A percentile compares a stretch with the other conserved stretches of the same genome.
Conservation (phyloP, 805 yeast genomes). For the Zygotorulaspora danielsina region DNA sequence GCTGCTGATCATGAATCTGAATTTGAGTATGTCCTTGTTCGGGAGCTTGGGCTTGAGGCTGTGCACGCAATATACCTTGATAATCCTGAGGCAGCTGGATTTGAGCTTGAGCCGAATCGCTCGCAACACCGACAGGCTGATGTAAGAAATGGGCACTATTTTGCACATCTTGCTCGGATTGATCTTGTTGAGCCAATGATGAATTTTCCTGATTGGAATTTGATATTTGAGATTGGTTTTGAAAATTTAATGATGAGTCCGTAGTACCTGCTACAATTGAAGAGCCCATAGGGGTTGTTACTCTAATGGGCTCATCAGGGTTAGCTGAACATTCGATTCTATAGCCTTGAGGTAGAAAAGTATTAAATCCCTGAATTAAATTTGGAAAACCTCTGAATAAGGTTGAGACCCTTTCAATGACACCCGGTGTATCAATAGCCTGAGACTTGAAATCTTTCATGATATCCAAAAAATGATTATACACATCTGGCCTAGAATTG, state of each 20-base stretch:
- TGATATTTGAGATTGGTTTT: constrained; percentile 4
- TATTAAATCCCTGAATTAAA: constrained; percentile 94
- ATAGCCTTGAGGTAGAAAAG: constrained; percentile 96
- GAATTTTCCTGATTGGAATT: constrained; percentile 2
- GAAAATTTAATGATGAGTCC: constrained; percentile 28
- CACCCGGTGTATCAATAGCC: constrained; percentile 96
- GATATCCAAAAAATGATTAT: constrained; percentile 91
- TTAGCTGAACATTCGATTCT: constrained; percentile 85
- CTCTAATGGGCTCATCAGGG: constrained; percentile 87
- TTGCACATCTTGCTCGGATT: background rate
- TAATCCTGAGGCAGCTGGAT: constrained; percentile 19
- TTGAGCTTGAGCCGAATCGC: background rate
- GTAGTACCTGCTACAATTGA: constrained; percentile 41
- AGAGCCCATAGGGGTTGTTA: constrained; percentile 93
- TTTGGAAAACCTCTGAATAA: constrained; percentile 90
- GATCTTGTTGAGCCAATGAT: background rate
- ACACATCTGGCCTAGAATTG: constrained; percentile 88
- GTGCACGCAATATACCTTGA: constrained; percentile 11
- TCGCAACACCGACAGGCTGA: background rate
- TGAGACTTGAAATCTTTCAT: constrained; percentile 99
- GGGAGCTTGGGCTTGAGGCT: constrained; percentile 12
- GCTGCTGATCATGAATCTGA: constrained; percentile 5
- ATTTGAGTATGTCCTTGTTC: constrained; percentile 11
- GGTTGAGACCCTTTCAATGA: constrained; percentile 88
- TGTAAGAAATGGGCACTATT: background rate